Evolutionary conservation across 805 yeast genomes (phyloP).

Genomic region (Saturnispora serradocipensis): DNA sequence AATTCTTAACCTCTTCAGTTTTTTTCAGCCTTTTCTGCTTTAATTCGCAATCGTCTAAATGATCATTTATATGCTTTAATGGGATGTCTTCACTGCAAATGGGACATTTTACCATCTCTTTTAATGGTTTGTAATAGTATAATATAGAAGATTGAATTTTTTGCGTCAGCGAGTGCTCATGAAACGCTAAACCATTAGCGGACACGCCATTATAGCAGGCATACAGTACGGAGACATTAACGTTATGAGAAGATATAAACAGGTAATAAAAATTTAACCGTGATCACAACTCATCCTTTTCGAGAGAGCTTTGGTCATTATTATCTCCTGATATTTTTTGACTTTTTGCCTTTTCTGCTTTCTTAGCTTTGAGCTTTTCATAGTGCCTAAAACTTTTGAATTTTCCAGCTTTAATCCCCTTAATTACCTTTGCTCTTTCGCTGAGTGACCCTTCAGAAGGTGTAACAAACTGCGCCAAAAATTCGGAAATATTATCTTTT

Average conservation of each 20-base stretch:
- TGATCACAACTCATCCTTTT: conserved; percentile 16
- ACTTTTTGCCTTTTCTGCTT: conserved; percentile 10
- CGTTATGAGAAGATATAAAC: neutral
- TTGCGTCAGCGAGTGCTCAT: neutral
- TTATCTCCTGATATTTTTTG: conserved; percentile 3
- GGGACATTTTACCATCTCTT: conserved; percentile 28
- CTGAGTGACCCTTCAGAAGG: conserved; percentile 31
- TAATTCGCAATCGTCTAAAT: conserved; percentile 26
- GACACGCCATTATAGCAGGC: neutral
- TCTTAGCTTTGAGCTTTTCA: conserved; percentile 18
- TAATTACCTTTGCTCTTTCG: conserved; percentile 17
- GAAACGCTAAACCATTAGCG: neutral
- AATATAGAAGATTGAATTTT: neutral
- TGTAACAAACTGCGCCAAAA: conserved; percentile 23
- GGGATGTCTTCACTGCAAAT: conserved; percentile 25
- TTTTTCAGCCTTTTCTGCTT: neutral
- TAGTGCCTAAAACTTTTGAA: conserved; percentile 18
- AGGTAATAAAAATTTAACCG: neutral
- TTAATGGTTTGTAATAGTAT: neutral
- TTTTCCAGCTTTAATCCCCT: conserved; percentile 17
- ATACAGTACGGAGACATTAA: neutral
- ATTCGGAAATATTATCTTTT: conserved; percentile 27
- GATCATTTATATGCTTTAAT: conserved; percentile 25
- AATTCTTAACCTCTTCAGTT: neutral
- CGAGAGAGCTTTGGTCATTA: neutral